Conservation (phyloP, 2,329 filamentous ascomycete genomes). For the Phyllosticta capitalensis region DNA sequence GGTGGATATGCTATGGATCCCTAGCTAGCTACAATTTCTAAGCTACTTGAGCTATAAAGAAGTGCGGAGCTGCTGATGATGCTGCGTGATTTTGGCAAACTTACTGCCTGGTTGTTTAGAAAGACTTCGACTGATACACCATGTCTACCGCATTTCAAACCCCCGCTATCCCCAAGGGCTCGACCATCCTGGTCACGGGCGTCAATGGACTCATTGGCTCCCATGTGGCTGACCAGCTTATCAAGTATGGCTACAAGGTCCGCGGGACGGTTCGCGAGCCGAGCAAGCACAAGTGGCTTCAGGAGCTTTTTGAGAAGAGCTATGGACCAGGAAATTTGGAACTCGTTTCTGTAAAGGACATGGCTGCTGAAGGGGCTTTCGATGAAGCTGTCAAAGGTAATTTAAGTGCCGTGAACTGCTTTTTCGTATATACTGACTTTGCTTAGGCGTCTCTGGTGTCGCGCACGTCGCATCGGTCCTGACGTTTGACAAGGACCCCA, state of each 20-base stretch:
- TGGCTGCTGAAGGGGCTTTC: slow-evolving; percentile 20
- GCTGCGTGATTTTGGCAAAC: neutral
- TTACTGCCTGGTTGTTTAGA: neutral
- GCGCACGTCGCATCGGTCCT: slow-evolving; percentile 38
- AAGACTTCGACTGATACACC: neutral
- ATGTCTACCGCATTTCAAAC: slow-evolving; percentile 1
- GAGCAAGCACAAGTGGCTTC: slow-evolving; percentile 22
- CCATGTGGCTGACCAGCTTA: slow-evolving; percentile 23
- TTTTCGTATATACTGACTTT: neutral
- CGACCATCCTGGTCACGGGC: slow-evolving; percentile 26
- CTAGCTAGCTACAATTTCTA: neutral
- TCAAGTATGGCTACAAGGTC: slow-evolving; percentile 25
- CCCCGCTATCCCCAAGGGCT: slow-evolving; percentile 15
- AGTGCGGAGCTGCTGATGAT: neutral
- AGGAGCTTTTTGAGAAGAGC: slow-evolving; percentile 20
- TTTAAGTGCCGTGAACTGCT: neutral
- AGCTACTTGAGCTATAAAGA: neutral
- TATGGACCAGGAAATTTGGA: slow-evolving; percentile 20
- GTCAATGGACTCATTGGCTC: slow-evolving; percentile 27
- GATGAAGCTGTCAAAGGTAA: slow-evolving; percentile 20
- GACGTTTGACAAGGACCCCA: slow-evolving; percentile 26
- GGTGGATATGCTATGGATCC: neutral
- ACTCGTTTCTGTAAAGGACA: slow-evolving; percentile 22
- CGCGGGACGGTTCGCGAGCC: slow-evolving; percentile 25
- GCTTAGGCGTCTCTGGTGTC: slow-evolving; percentile 31